A percentile compares a stretch with the other conserved stretches of the same genome.
phyloP scores from a whole-genome alignment of 2,329 filamentous ascomycete species.

The Furcasterigmium furcatum region DNA sequence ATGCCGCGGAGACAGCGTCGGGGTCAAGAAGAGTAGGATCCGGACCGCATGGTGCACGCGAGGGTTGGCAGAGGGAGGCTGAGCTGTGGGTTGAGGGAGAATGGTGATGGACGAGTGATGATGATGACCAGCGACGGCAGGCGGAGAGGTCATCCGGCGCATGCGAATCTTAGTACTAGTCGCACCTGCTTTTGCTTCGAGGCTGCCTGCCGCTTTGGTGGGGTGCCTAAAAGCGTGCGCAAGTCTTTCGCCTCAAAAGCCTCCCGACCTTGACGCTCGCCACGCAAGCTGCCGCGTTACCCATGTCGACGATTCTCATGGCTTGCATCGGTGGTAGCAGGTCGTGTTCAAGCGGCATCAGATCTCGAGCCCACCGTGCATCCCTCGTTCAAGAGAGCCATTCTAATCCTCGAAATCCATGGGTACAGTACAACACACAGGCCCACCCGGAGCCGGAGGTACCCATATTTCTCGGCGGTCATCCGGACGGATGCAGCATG shows the following conservation, averaged over 20 bases:
- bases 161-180: too few relatives aligned
- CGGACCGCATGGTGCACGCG: not conserved
- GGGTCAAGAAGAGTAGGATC: constrained; percentile 1
- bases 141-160: not conserved
- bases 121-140: not conserved
- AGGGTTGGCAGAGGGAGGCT: not conserved
- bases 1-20: not conserved
- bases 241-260: too few relatives aligned
- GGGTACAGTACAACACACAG: not conserved
- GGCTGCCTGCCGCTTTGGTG: constrained; percentile 32
- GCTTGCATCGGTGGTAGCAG: too few relatives aligned
- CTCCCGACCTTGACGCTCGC: not conserved
- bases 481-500: too few relatives aligned
- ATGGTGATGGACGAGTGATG: not conserved
- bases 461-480: not conserved
- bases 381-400: too few relatives aligned
- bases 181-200: not conserved
- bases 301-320: too few relatives aligned
- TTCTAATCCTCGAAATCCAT: too few relatives aligned
- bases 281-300: not conserved
- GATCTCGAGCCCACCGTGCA: too few relatives aligned
- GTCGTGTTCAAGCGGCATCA: too few relatives aligned
- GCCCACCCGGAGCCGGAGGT: not conserved
- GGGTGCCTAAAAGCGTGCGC: constrained; percentile 33
- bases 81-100: not conserved